phyloP scores from a whole-genome alignment of 805 yeast genomes.

The Candida koratica region DNA sequence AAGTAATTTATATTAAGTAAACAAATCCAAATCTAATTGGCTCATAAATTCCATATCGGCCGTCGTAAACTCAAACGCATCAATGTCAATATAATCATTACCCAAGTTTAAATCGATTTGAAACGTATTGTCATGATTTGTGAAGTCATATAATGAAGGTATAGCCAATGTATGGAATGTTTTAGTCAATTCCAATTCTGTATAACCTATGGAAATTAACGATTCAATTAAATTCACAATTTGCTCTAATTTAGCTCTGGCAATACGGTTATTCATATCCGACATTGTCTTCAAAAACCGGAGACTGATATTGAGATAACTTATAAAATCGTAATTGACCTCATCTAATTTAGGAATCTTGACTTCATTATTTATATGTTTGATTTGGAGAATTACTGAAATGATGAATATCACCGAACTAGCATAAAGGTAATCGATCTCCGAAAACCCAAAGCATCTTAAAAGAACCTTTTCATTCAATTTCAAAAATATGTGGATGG shows the following conservation, averaged over 20 bases:
- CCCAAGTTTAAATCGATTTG: conserved; percentile 11
- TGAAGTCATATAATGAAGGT: conserved; percentile 5
- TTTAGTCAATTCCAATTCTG: neutral
- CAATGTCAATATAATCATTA: conserved; percentile 19
- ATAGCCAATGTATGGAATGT: neutral
- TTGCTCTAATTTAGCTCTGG: conserved; percentile 14
- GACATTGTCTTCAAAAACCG: conserved; percentile 21
- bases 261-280: conserved; percentile 20
- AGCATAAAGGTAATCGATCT: conserved; percentile 24
- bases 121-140: neutral
- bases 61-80: conserved; percentile 13
- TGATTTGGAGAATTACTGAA: conserved; percentile 17
- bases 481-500: conserved; percentile 23
- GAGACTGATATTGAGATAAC: conserved; percentile 17
- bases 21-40: too few relatives aligned
- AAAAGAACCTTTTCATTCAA: conserved; percentile 18
- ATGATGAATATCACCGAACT: conserved; percentile 21
- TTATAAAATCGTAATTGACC: conserved; percentile 14
- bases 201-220: conserved; percentile 1
- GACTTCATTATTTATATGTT: neutral
- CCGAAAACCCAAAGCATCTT: conserved; percentile 25
- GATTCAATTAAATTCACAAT: conserved; percentile 3
- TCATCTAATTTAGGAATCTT: conserved; percentile 7
- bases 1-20: too few relatives aligned
- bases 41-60: conserved; percentile 21